Base-by-base conservation (phyloP, 2,329 filamentous ascomycete species). In the Hansfordia pulvinata region DNA sequence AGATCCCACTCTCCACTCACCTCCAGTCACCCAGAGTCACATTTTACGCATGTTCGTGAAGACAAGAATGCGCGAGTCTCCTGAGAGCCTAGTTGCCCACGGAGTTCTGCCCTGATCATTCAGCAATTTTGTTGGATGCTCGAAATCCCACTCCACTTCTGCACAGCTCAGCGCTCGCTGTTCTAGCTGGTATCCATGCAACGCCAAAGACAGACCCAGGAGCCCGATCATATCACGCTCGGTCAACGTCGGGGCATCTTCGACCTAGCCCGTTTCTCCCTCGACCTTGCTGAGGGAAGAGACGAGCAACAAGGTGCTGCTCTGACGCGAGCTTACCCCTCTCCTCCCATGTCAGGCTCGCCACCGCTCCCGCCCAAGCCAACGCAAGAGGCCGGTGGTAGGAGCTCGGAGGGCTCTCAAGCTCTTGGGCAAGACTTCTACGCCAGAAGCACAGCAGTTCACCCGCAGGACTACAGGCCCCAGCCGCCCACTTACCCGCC, bases 311-410 rank as follows among this genome's bases (percentile, higher is more conserved):
- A 60, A 51, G 56, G 55, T 50, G 50, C 56, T 59, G 59, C 61
- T 57, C 62, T 59, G 44, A 58, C 58, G 46, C 60, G 60, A 61
- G 68, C 65, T 49, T 78, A 78, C 57, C 73, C 72, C 50, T 78
- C 74, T 63, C 73, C 74, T 58, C 74, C 74, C 64, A 78, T 78
- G 74, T 77, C 74, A 62, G 71, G 69, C 49, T 76, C 73, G 60
- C 69, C 72, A 44, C 63, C 63, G 41, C 57, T 64, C 43, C 65
- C 69, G 52, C 58, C 62, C 49, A 72, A 67, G 58, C 50, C 55
- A 58, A 61, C 61, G 49, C 63, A 58, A 52, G 66, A 72, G 53
- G 60, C 60, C 44, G 60, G 58, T 53, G 62, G 67, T 52, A 60
- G 63, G 51, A 56, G 59, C 45, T 62, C 64, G 43, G 56, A 53